Base-by-base conservation (phyloP, 2,329 filamentous ascomycete genomes). In the Emydomyces testavorans region DNA sequence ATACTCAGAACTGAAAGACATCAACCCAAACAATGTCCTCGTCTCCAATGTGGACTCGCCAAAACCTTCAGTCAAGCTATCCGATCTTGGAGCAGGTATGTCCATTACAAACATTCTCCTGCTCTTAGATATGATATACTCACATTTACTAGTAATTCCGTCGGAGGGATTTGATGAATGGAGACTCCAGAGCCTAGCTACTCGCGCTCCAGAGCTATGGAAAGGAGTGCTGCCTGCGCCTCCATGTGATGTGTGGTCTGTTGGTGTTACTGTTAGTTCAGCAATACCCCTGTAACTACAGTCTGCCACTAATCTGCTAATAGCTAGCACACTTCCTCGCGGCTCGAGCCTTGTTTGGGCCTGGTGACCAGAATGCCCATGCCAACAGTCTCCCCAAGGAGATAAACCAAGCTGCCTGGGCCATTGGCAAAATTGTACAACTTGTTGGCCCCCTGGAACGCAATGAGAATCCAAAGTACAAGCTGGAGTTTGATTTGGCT, bases 191-290 rank as follows among this genome's bases (percentile, higher is more conserved):
- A 43, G 52, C 1, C 16, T 48, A 15, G n/a, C 37, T 23, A 50
- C 52, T n/a, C 46, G 49, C 21, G 52, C 52, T 2, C 49, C 52
- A n/a, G 52, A 53, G 29, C 40, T 48, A n/a, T 53, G 52, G 52
- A 52, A 44, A 40, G 50, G 52, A 18, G 11, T 40, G 4, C 21
- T 23, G 6, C 41, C 46, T 15, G 36, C 21, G 1, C 49, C 52
- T 8, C 32, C 49, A 1, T 53, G 50, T 36, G 42, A 53, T 21
- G 35, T 53, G 8, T 53, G 52, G 52, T 53, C 52, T 37, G 38
- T 52, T 29, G 52, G 49, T 8, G 46, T 53, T 37, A 51, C 40
- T 36, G 52, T 53, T 35, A 34, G 49, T 50, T 31, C n/a, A n/a
- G n/a, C n/a, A n/a, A n/a, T n/a, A n/a, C n/a, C n/a, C n/a, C n/a